Conservation (phyloP, 2,329 filamentous ascomycete species). For the Chaetomium sp. region DNA sequence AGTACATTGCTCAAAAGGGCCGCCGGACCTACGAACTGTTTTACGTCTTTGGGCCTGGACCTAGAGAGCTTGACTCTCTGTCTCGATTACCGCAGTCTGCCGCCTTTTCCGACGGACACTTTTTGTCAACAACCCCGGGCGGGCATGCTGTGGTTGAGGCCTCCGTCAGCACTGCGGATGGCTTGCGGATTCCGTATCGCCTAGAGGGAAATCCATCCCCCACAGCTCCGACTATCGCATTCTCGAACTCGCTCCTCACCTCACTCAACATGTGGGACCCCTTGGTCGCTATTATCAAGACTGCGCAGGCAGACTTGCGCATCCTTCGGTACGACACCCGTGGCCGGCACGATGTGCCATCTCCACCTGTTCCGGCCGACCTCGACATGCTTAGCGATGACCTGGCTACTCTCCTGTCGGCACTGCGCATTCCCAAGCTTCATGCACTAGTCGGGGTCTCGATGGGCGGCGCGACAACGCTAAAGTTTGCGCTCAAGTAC, state of each 20-base stretch:
- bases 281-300: constrained; percentile 57
- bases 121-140: constrained; percentile 48
- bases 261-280: constrained; percentile 75
- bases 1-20: constrained; percentile 50
- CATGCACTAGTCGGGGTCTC: constrained; percentile 68
- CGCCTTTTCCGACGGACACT: constrained; percentile 50
- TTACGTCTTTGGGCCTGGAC: constrained; percentile 72
- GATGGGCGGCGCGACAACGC: constrained; percentile 71
- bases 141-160: constrained; percentile 55
- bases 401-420: constrained; percentile 57
- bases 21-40: constrained; percentile 63
- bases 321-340: constrained; percentile 73
- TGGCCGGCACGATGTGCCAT: constrained; percentile 52
- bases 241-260: constrained; percentile 75
- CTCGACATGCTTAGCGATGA: constrained; percentile 64
- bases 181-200: constrained; percentile 62
- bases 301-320: constrained; percentile 56
- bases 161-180: constrained; percentile 61
- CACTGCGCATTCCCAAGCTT: constrained; percentile 61
- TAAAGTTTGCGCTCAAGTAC: constrained; percentile 64
- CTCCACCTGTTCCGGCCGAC: constrained; percentile 44
- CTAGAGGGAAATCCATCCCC: constrained; percentile 66
- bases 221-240: constrained; percentile 64
- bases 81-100: constrained; percentile 39
- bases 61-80: constrained; percentile 59